Evolutionary conservation across 768 basidiomycete genomes (phyloP), one percentile per base, ranked within the genome.

Genomic region (Dacryopinax spathularia): DNA sequence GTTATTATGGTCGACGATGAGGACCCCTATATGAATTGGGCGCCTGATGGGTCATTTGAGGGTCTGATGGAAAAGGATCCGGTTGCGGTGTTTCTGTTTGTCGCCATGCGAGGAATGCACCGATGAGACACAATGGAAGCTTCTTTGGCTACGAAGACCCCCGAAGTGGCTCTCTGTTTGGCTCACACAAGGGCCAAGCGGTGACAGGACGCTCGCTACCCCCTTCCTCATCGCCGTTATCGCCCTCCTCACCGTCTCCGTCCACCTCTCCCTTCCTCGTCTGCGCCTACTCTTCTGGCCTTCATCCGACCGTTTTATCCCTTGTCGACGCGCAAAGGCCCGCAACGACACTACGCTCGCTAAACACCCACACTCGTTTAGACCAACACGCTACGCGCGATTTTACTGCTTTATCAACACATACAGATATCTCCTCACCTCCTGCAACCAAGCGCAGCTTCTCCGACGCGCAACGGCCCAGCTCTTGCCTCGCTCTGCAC

Each of bases 361-460:
- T 56, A 56, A 56, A 56, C 9, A 22, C 48, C 25, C 48, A 56
- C 48, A 56, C 48, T 56, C 48, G 48, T 56, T 56, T 56, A 56
- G 48, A 56, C 48, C 48, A 56, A 56, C 48, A 56, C 48, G 48
- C 48, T 31, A 31, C 48, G 25, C 48, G 48, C 48, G 48, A 56
- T 15, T 56, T 56, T 56, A 27, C 48, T 56, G 20, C 18, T 56
- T 20, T 56, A 22, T 56, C 48, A 25, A 41, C 13, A 56, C 48
- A 56, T 10, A 56, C 48, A 56, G 13, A 27, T 6, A 22, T 31
- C 25, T 20, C 22, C 29, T 56, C 48, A 15, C 29, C 22, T 29
- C 18, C 22, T 15, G 3, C 48, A 27, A 9, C 48, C 29, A 31
- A 56, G 48, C 43, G 15, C 29, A 5, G 25, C 13, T 56, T n/a